Conservation (phyloP, 768 basidiomycete genomes). For the Fomitopsis serialis region DNA sequence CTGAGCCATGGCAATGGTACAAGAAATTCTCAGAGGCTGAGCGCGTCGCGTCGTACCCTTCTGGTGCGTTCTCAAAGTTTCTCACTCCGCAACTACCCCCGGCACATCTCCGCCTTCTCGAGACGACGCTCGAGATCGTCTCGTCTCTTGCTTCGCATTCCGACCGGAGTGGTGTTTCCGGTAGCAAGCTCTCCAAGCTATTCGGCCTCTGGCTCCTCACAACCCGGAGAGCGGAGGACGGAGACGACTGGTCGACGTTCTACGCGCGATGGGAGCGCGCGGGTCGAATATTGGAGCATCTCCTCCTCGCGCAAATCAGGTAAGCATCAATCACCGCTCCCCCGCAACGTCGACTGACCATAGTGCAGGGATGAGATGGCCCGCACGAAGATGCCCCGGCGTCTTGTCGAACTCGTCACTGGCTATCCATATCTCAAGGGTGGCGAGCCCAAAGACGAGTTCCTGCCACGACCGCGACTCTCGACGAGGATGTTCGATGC, state of each 20-base stretch:
- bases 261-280: conserved; percentile 72
- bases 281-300: conserved; percentile 69
- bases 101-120: conserved; percentile 54
- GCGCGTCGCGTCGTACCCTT: conserved; percentile 52
- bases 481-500: conserved; percentile 62
- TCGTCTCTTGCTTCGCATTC: conserved; percentile 68
- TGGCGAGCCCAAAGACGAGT: conserved; percentile 29
- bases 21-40: conserved; percentile 56
- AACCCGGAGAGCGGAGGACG: conserved; percentile 37
- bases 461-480: conserved; percentile 61
- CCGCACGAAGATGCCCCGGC: conserved; percentile 54
- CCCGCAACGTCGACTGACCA: not conserved
- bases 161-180: conserved; percentile 69
- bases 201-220: conserved; percentile 71
- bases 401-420: conserved; percentile 64
- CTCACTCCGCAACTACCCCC: conserved; percentile 56
- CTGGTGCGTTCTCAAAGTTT: conserved; percentile 54
- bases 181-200: conserved; percentile 71
- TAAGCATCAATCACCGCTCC: conserved; percentile 21
- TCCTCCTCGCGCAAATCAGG: conserved; percentile 73
- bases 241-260: conserved; percentile 59
- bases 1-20: conserved; percentile 57
- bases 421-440: conserved; percentile 56
- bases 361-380: conserved; percentile 50
- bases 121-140: conserved; percentile 53